A percentile compares a stretch with the other conserved stretches of the same genome.
Conservation (phyloP, 2,329 filamentous ascomycete species). For the Amauroascus niger region DNA sequence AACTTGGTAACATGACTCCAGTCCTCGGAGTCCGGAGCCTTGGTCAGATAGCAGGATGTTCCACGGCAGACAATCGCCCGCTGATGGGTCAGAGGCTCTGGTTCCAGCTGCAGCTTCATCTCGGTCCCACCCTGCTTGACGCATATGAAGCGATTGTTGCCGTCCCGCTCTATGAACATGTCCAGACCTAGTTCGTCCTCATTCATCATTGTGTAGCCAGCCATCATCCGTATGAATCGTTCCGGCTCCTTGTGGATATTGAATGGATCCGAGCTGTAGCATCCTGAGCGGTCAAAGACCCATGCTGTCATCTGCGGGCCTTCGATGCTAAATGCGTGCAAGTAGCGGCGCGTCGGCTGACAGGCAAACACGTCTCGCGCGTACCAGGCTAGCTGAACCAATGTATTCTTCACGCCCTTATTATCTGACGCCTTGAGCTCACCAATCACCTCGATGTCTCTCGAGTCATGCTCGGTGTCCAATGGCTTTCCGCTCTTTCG, state of each 20-base stretch:
- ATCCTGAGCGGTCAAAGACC: slow-evolving; percentile 30
- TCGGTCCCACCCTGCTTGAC: neutral
- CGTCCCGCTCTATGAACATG: slow-evolving; percentile 22
- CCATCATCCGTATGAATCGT: slow-evolving; percentile 24
- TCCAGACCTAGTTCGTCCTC: slow-evolving; percentile 27
- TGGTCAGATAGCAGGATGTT: slow-evolving; percentile 20
- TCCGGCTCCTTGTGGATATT: slow-evolving; percentile 26
- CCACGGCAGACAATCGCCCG: slow-evolving; percentile 21
- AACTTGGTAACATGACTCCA: slow-evolving; percentile 26
- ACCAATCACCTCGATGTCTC: slow-evolving; percentile 17
- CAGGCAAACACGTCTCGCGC: slow-evolving; percentile 12
- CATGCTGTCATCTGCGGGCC: slow-evolving; percentile 23
- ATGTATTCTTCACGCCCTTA: slow-evolving; percentile 11
- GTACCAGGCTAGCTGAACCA: slow-evolving; percentile 17
- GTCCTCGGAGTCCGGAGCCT: slow-evolving; percentile 12
- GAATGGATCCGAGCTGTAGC: slow-evolving; percentile 25
- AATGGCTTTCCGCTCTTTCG: neutral
- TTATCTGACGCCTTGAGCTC: slow-evolving; percentile 15
- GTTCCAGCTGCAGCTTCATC: slow-evolving; percentile 1
- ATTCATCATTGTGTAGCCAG: slow-evolving; percentile 27
- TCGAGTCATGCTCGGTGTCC: slow-evolving; percentile 16
- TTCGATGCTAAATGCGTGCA: slow-evolving; percentile 26
- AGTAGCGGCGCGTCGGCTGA: slow-evolving; percentile 26
- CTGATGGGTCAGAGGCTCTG: slow-evolving; percentile 9
- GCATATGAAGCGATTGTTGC: neutral